Percentiles rank a stretch among this genome's conserved stretches.
Evolutionary conservation across 768 basidiomycete species (phyloP).

Genomic region (Porphyrellus cyaneotinctus): DNA sequence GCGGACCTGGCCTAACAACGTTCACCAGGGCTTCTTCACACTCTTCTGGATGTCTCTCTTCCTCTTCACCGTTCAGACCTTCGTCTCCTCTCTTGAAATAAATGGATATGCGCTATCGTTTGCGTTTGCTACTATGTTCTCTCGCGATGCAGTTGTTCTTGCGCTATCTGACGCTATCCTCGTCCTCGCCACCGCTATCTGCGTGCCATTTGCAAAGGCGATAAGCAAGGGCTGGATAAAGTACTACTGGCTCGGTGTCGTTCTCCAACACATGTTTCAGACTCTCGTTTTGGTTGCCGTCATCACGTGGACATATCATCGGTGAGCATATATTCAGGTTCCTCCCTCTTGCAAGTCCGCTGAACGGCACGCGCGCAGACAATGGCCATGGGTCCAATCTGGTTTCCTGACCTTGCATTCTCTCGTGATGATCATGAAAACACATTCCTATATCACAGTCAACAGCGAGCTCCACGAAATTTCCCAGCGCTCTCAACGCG

Average conservation of each 20-base stretch:
- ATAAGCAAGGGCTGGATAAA: conserved; percentile 74
- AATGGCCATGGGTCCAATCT: conserved; percentile 98
- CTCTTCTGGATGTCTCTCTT: conserved; percentile 93
- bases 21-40: conserved; percentile 79
- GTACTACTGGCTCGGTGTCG: conserved; percentile 72
- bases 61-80: conserved; percentile 74
- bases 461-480: conserved; percentile 77
- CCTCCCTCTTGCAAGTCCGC: background rate
- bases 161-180: conserved; percentile 83
- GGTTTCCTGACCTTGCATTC: conserved; percentile 87
- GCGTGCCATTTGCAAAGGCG: conserved; percentile 80
- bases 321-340: conserved; percentile 38
- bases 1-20: conserved; percentile 1
- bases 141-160: conserved; percentile 75
- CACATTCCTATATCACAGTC: conserved; percentile 89
- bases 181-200: conserved; percentile 68
- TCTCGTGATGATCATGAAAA: conserved; percentile 90
- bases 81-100: conserved; percentile 71
- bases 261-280: conserved; percentile 81
- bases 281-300: conserved; percentile 65
- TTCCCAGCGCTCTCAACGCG: conserved; percentile 41
- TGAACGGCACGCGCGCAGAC: conserved; percentile 37
- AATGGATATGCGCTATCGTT: conserved; percentile 75
- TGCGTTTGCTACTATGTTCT: conserved; percentile 82
- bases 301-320: conserved; percentile 87